Percentiles rank a stretch among this genome's conserved stretches.
Evolutionary conservation across 768 basidiomycete genomes (phyloP).

Genomic region (Plicaturopsis crispa): DNA sequence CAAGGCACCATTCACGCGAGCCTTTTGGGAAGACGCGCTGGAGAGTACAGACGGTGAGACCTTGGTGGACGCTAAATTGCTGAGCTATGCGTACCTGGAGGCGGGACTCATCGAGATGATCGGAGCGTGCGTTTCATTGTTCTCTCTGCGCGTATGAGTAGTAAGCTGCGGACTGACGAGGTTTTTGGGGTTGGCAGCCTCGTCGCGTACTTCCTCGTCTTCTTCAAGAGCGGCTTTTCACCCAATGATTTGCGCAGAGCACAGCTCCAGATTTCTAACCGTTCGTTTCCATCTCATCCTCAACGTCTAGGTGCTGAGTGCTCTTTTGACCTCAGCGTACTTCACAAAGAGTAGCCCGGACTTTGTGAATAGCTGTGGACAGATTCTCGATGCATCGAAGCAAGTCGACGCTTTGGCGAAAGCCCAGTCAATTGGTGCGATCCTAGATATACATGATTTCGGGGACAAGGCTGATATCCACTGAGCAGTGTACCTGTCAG

Average conservation of each 20-base stretch:
- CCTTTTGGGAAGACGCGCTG: conserved; percentile 51
- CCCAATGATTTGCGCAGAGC: conserved; percentile 47
- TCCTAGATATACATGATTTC: background rate
- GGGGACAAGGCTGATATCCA: background rate
- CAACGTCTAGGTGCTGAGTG: background rate
- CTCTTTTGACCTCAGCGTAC: conserved; percentile 24
- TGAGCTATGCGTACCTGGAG: conserved; percentile 64
- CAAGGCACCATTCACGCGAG: conserved; percentile 45
- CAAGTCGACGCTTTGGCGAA: conserved; percentile 55
- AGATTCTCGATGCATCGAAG: conserved; percentile 30
- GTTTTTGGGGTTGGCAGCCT: conserved; percentile 25
- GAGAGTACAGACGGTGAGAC: conserved; percentile 49
- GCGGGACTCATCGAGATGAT: conserved; percentile 55
- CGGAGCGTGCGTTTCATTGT: conserved; percentile 35
- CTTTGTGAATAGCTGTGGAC: conserved; percentile 49
- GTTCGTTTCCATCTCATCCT: background rate
- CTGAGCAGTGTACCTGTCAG: conserved; percentile 45
- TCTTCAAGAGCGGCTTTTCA: conserved; percentile 53
- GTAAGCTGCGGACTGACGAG: background rate
- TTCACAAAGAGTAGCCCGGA: conserved; percentile 41
- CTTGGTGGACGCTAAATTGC: conserved; percentile 51
- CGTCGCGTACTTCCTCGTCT: conserved; percentile 61
- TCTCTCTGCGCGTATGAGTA: background rate
- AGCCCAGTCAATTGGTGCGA: conserved; percentile 52
- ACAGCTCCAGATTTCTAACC: no score